These are phyloP conservation scores for Kalaharituber pfeilii DNA, from an alignment of 2,329 filamentous ascomycete genomes.

Conservation along the genomic window DNA sequence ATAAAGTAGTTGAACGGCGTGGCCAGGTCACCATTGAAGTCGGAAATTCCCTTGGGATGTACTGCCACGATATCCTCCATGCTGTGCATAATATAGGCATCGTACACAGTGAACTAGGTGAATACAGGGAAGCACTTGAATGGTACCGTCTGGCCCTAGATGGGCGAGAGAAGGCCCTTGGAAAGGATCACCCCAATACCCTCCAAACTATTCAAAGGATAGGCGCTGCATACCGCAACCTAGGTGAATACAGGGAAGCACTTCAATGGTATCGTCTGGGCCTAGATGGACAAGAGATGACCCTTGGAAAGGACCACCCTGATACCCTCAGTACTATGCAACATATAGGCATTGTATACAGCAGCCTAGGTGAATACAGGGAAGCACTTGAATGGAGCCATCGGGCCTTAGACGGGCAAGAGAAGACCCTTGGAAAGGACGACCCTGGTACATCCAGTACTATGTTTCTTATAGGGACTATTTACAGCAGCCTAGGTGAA, in stretches of 20 bases:
- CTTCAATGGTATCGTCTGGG: background rate
- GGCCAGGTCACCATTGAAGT: no score
- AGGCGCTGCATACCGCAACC: background rate
- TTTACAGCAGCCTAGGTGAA: background rate
- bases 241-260: background rate
- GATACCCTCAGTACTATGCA: slow-evolving; percentile 5
- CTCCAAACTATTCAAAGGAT: background rate
- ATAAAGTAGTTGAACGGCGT: no score
- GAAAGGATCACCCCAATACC: background rate
- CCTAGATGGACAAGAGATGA: slow-evolving; percentile 1
- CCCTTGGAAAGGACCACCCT: background rate
- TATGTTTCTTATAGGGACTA: background rate
- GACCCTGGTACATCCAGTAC: background rate
- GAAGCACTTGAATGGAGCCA: background rate
- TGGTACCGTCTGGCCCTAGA: slow-evolving; percentile 3
- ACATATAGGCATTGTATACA: background rate
- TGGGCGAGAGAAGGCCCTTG: slow-evolving; percentile 5
- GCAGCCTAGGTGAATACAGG: background rate
- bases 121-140: slow-evolving; percentile 8
- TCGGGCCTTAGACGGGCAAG: slow-evolving; percentile 1
- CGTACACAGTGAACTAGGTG: background rate
- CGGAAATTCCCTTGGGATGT: slow-evolving; percentile 1
- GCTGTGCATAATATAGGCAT: slow-evolving; percentile 3
- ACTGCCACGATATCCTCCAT: slow-evolving; percentile 3
- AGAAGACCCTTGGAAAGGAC: slow-evolving; percentile 5